These are phyloP conservation scores for Xylariaceae sp. DNA, from an alignment of 2,329 filamentous ascomycete species.

Conservation along the genomic window DNA sequence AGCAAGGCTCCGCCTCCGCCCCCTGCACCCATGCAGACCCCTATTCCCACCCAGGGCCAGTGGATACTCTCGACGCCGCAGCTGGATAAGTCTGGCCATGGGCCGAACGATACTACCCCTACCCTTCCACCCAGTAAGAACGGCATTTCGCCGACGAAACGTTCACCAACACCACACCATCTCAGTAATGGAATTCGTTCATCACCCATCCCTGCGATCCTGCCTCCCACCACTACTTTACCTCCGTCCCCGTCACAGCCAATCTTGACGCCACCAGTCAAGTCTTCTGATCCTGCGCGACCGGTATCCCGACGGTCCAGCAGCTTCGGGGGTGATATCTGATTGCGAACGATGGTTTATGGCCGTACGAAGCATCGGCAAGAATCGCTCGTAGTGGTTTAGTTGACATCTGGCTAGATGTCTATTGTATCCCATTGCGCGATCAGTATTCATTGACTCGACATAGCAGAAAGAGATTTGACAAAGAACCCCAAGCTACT, in stretches of 20 bases:
- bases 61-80: slow-evolving; percentile 32
- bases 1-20: slow-evolving; percentile 24
- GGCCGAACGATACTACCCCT: slow-evolving; percentile 32
- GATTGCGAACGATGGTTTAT: slow-evolving; percentile 1
- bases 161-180: slow-evolving; percentile 40
- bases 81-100: slow-evolving; percentile 30
- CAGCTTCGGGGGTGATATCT: slow-evolving; percentile 16
- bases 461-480: neutral
- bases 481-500: neutral
- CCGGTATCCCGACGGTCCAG: slow-evolving; percentile 26
- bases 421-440: neutral
- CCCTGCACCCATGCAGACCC: slow-evolving; percentile 21
- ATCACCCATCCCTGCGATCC: slow-evolving; percentile 39
- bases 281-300: slow-evolving; percentile 39
- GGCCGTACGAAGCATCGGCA: neutral
- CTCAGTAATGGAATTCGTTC: slow-evolving; percentile 27
- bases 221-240: slow-evolving; percentile 54
- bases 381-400: neutral
- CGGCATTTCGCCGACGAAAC: slow-evolving; percentile 49
- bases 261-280: slow-evolving; percentile 56
- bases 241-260: slow-evolving; percentile 53
- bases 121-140: slow-evolving; percentile 41
- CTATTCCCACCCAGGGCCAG: slow-evolving; percentile 21
- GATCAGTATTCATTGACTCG: neutral
- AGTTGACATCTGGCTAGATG: neutral